Conservation (phyloP, 371 early-diverging fungal genomes). For the Rhizomucor miehei region DNA sequence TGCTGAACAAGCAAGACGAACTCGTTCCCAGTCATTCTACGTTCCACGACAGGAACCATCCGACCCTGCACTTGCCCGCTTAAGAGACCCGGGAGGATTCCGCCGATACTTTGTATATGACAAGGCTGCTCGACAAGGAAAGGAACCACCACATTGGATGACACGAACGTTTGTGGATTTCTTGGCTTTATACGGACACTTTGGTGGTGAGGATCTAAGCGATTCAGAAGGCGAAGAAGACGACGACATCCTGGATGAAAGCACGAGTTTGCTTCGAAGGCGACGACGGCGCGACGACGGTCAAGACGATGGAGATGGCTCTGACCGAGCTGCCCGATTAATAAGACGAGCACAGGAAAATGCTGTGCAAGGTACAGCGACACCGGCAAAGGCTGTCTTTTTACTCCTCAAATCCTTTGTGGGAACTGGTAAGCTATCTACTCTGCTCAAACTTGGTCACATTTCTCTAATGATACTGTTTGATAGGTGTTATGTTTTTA, state of each 20-base stretch:
- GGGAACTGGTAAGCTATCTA: slow-evolving; percentile 56
- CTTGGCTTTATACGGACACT: slow-evolving; percentile 91
- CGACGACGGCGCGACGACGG: slow-evolving; percentile 11
- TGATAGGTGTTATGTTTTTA: slow-evolving; percentile 70
- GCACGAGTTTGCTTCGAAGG: slow-evolving; percentile 12
- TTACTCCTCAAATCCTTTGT: slow-evolving; percentile 85
- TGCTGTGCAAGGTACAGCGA: slow-evolving; percentile 73
- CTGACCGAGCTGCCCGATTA: slow-evolving; percentile 41
- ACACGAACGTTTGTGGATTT: slow-evolving; percentile 92
- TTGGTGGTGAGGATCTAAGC: slow-evolving; percentile 73
- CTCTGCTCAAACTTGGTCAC: slow-evolving; percentile 23
- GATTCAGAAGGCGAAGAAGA: slow-evolving; percentile 38
- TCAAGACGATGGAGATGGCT: slow-evolving; percentile 18
- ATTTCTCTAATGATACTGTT: background rate
- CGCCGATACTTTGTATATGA: slow-evolving; percentile 82
- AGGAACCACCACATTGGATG: slow-evolving; percentile 65
- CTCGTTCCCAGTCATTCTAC: slow-evolving; percentile 40
- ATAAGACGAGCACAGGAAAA: slow-evolving; percentile 55
- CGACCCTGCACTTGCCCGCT: slow-evolving; percentile 37
- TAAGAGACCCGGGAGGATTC: slow-evolving; percentile 85
- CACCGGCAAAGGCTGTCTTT: slow-evolving; percentile 80
- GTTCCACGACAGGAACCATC: slow-evolving; percentile 29
- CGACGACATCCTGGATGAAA: slow-evolving; percentile 13
- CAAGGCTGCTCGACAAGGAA: slow-evolving; percentile 70
- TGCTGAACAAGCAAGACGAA: slow-evolving; percentile 32